Conservation (phyloP, 441 rosid species). For the Pelargonium citronellum region DNA sequence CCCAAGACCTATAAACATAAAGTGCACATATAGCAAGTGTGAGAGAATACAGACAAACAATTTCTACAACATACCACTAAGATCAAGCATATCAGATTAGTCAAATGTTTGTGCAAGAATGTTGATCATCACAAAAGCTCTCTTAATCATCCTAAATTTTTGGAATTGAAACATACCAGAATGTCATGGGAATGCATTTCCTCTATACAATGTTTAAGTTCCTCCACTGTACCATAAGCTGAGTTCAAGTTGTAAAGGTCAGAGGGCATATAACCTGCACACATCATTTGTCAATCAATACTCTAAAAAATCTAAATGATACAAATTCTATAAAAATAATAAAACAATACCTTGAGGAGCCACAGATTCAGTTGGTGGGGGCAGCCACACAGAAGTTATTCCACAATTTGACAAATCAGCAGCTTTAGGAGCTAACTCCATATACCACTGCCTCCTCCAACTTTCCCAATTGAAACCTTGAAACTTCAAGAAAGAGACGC, state of each 20-base stretch:
- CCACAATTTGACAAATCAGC: constrained; percentile 42
- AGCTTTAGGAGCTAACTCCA: constrained; percentile 42
- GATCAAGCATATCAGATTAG: no score
- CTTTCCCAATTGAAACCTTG: constrained; percentile 62
- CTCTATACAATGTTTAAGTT: constrained; percentile 41
- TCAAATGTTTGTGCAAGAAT: no score
- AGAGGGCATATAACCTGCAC: constrained; percentile 51
- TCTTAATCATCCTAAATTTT: no score
- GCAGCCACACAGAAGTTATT: constrained; percentile 45
- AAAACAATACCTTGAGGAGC: constrained; percentile 39
- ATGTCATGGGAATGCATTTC: constrained; percentile 46
- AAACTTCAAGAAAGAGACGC: constrained; percentile 27
- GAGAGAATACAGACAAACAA: no score
- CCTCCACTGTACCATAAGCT: constrained; percentile 43
- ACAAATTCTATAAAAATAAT: background rate
- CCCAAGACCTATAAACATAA: constrained; percentile 34
- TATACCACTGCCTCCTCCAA: constrained; percentile 49
- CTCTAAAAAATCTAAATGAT: no score
- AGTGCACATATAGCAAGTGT: no score
- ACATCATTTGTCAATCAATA: no score
- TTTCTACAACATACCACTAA: no score
- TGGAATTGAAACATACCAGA: constrained; percentile 28
- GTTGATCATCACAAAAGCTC: no score
- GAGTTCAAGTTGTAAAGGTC: constrained; percentile 55
- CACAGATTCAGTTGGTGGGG: constrained; percentile 52